phyloP scores from a whole-genome alignment of 345 rosid species.

The Excoecaria agallocha region DNA sequence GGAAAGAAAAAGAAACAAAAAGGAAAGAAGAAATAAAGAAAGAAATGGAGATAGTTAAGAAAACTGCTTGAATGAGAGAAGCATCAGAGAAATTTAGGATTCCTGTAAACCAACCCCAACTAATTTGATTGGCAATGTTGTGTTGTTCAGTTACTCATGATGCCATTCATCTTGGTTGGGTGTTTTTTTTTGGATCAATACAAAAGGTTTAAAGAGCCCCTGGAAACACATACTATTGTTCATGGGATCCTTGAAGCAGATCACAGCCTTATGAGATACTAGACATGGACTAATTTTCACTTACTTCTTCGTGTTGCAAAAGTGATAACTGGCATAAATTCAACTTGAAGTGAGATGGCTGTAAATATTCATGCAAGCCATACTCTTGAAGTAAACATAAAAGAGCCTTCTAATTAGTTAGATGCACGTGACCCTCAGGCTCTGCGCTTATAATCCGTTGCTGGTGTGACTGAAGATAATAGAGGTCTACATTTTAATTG shows the following conservation, averaged over 20 bases:
- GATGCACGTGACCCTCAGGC: neutral
- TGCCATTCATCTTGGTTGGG: neutral
- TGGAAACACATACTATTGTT: neutral
- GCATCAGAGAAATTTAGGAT: neutral
- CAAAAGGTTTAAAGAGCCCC: neutral
- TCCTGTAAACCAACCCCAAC: neutral
- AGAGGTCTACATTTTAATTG: neutral
- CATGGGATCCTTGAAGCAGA: neutral
- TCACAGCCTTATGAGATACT: neutral
- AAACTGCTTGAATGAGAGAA: neutral
- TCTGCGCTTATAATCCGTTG: neutral
- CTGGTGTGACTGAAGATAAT: neutral
- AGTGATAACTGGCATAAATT: neutral
- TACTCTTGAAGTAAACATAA: neutral
- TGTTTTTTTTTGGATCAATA: neutral
- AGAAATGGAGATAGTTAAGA: neutral
- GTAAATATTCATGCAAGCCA: neutral
- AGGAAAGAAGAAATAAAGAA: too few relatives aligned
- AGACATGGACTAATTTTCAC: neutral
- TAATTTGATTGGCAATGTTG: neutral
- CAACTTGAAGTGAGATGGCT: neutral
- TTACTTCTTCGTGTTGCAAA: neutral
- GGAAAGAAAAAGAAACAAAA: too few relatives aligned
- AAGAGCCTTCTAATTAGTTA: neutral
- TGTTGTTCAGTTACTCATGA: neutral